Evolutionary conservation across 371 early-diverging fungal species (phyloP).

Genomic region (Chytridium lagenaria): DNA sequence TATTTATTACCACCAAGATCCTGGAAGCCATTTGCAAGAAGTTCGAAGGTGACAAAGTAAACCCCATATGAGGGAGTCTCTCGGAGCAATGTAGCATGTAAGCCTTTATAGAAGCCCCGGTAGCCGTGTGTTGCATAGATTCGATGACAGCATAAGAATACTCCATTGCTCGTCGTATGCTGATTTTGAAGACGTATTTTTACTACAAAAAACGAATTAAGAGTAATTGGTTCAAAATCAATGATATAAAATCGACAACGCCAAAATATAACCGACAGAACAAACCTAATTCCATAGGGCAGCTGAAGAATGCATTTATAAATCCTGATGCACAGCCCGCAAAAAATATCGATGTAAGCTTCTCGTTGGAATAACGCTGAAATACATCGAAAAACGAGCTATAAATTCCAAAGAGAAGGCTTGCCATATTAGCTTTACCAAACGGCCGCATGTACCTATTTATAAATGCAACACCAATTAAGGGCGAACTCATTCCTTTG

Average conservation of each 20-base stretch:
- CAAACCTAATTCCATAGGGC: slow-evolving; percentile 55
- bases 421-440: slow-evolving; percentile 9
- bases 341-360: slow-evolving; percentile 40
- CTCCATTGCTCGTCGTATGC: slow-evolving; percentile 35
- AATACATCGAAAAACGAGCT: slow-evolving; percentile 47
- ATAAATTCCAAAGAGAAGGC: slow-evolving; percentile 53
- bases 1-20: slow-evolving; percentile 46
- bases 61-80: slow-evolving; percentile 80
- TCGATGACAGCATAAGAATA: slow-evolving; percentile 61
- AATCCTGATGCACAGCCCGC: slow-evolving; percentile 52
- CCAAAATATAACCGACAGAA: no score
- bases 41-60: slow-evolving; percentile 77
- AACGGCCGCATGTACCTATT: slow-evolving; percentile 32
- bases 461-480: slow-evolving; percentile 54
- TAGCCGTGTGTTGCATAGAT: slow-evolving; percentile 65
- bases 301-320: slow-evolving; percentile 47
- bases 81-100: slow-evolving; percentile 67
- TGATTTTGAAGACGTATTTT: slow-evolving; percentile 55
- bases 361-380: slow-evolving; percentile 23
- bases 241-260: background rate
- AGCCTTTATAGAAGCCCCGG: slow-evolving; percentile 69
- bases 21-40: slow-evolving; percentile 55
- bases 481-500: slow-evolving; percentile 51
- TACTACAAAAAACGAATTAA: slow-evolving; percentile 29
- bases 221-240: no score